phyloP scores from a whole-genome alignment of 78 protist genomes.

The Cavenderia fasciculata region DNA sequence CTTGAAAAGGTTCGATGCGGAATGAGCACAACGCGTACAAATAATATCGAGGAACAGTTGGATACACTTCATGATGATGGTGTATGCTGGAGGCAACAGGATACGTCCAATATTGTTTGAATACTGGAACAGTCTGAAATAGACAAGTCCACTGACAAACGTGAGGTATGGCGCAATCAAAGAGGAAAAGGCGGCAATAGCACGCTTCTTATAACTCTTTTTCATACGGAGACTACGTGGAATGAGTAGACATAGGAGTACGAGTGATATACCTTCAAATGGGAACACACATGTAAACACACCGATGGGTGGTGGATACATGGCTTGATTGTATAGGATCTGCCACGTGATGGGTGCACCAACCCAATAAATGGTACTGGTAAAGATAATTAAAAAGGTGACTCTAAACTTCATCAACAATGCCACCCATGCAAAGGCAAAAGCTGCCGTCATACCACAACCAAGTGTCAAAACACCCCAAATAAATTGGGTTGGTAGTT shows the following conservation, averaged over 20 bases:
- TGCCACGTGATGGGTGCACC: slow-evolving; percentile 76
- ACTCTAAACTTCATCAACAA: slow-evolving; percentile 37
- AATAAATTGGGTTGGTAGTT: slow-evolving; percentile 52
- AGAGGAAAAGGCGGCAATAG: slow-evolving; percentile 50
- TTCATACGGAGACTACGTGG: slow-evolving; percentile 27
- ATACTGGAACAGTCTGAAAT: slow-evolving; percentile 72
- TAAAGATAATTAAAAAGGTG: slow-evolving; percentile 34
- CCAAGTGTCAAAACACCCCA: slow-evolving; percentile 68
- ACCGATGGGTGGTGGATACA: slow-evolving; percentile 77
- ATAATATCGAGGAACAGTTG: slow-evolving; percentile 74
- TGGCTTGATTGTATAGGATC: background rate
- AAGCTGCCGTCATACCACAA: slow-evolving; percentile 56
- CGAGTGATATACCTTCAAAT: slow-evolving; percentile 58
- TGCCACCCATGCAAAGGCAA: slow-evolving; percentile 53
- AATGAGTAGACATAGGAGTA: slow-evolving; percentile 24
- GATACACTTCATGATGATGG: slow-evolving; percentile 53
- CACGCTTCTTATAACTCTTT: slow-evolving; percentile 1
- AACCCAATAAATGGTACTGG: slow-evolving; percentile 51
- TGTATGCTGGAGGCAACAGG: slow-evolving; percentile 57
- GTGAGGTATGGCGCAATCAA: slow-evolving; percentile 61
- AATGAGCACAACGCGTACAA: slow-evolving; percentile 74
- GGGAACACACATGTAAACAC: slow-evolving; percentile 73
- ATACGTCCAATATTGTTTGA: slow-evolving; percentile 58
- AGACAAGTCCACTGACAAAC: slow-evolving; percentile 66
- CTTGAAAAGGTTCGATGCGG: slow-evolving; percentile 53